Evolutionary conservation across 164 flowering plant genomes (phyloP).

Genomic region (Magnolia officinalis): DNA sequence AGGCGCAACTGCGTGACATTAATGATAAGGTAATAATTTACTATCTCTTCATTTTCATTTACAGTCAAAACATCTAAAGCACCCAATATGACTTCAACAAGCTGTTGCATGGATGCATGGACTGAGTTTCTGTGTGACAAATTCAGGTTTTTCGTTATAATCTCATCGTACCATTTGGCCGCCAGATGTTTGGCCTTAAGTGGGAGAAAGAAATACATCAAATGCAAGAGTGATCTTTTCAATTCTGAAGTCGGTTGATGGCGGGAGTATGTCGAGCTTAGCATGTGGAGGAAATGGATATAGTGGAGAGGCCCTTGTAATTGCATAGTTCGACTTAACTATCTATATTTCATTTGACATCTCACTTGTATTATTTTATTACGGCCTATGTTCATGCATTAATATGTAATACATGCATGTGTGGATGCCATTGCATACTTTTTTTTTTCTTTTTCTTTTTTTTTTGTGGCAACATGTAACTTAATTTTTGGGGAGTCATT

Average conservation of each 20-base stretch:
- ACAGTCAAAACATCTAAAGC: not conserved
- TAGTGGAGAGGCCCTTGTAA: too few species aligned
- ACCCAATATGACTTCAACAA: not conserved
- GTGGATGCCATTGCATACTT: too few species aligned
- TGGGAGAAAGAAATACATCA: conserved; percentile 88
- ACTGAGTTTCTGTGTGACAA: not conserved
- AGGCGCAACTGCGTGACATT: conserved; percentile 53
- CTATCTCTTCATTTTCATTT: not conserved
- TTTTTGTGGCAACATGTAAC: too few species aligned
- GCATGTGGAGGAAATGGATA: too few species aligned
- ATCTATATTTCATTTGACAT: not conserved
- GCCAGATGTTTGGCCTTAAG: conserved; percentile 82
- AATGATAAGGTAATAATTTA: conserved; percentile 58
- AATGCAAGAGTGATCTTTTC: conserved; percentile 25
- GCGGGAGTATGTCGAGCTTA: too few species aligned
- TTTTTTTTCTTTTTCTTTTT: too few species aligned
- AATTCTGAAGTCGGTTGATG: not conserved
- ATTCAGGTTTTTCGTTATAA: conserved; percentile 83
- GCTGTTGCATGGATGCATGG: not conserved
- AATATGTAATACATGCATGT: too few species aligned
- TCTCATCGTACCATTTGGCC: conserved; percentile 90
- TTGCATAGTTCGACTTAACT: not conserved
- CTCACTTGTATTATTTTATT: not conserved
- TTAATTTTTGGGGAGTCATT: too few species aligned
- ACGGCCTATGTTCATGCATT: not conserved